A percentile compares a stretch with the other conserved stretches of the same genome.
These are phyloP conservation scores for Eucalyptus polybractea DNA, from an alignment of 345 rosid species.

Conservation along the genomic window DNA sequence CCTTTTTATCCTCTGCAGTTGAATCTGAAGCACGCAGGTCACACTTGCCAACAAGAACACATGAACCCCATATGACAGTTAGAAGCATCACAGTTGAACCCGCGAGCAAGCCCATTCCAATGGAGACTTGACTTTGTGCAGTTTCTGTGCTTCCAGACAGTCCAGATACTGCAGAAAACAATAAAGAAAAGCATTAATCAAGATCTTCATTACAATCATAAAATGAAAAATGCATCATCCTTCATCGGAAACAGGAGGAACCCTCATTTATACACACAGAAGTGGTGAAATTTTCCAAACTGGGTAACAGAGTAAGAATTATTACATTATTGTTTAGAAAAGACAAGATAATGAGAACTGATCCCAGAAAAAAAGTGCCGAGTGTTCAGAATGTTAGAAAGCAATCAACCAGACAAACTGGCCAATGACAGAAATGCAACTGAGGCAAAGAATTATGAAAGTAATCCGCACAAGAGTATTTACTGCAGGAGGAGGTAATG, in stretches of 20 bases:
- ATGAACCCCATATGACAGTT: conserved; percentile 27
- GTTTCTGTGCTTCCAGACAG: conserved; percentile 15
- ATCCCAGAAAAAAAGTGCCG: neutral
- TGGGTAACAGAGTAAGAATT: neutral
- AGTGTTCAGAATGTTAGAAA: neutral
- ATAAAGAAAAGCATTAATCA: neutral
- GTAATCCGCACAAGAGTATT: neutral
- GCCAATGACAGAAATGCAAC: neutral
- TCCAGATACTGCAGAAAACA: conserved; percentile 16
- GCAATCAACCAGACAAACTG: neutral
- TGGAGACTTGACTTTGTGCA: conserved; percentile 31
- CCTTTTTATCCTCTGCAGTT: neutral
- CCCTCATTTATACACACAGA: neutral
- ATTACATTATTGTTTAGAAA: neutral
- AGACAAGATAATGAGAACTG: neutral
- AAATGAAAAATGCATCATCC: neutral
- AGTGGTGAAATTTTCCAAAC: neutral
- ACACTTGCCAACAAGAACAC: conserved; percentile 23
- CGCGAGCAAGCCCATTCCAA: conserved; percentile 33
- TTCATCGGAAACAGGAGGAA: neutral
- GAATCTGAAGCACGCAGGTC: conserved; percentile 2
- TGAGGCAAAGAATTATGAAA: neutral
- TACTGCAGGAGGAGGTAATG: neutral
- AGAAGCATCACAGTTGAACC: conserved; percentile 36
- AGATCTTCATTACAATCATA: neutral